Conservation (phyloP, 352 stramenopile species). For the Aphanomyces invadans region DNA sequence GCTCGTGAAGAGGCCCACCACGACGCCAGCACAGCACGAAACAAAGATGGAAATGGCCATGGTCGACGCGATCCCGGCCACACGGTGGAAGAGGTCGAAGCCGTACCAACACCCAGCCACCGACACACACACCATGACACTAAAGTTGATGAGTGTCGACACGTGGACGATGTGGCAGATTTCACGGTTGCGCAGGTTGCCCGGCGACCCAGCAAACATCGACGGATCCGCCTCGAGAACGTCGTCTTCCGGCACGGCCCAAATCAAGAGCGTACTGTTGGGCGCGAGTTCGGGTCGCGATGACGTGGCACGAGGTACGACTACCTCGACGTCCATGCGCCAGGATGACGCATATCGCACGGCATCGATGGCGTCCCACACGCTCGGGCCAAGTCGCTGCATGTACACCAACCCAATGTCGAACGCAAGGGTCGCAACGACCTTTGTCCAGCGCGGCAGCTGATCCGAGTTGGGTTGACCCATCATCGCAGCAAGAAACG, state of each 20-base stretch:
- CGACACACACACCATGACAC: neutral
- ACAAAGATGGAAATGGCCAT: neutral
- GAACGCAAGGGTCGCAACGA: neutral
- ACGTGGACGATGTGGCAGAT: neutral
- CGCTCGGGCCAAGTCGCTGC: neutral
- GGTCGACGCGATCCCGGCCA: neutral
- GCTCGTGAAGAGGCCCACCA: slow-evolving; percentile 59
- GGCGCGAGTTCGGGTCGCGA: neutral
- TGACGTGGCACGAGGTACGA: neutral
- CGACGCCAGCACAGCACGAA: neutral
- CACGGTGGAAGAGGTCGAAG: neutral
- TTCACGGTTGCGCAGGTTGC: neutral
- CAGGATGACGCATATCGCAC: slow-evolving; percentile 9
- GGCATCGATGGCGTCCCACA: slow-evolving; percentile 5
- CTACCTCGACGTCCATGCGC: neutral
- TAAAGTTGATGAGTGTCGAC: neutral
- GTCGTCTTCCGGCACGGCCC: neutral
- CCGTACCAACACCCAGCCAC: neutral
- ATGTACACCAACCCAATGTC: neutral
- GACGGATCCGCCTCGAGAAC: no score
- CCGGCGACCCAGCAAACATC: no score
- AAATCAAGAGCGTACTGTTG: neutral
- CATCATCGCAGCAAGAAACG: neutral
- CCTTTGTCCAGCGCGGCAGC: neutral
- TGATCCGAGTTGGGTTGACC: neutral